phyloP scores from a whole-genome alignment of 2,329 filamentous ascomycete genomes.

The Purpureocillium takamizusanense region DNA sequence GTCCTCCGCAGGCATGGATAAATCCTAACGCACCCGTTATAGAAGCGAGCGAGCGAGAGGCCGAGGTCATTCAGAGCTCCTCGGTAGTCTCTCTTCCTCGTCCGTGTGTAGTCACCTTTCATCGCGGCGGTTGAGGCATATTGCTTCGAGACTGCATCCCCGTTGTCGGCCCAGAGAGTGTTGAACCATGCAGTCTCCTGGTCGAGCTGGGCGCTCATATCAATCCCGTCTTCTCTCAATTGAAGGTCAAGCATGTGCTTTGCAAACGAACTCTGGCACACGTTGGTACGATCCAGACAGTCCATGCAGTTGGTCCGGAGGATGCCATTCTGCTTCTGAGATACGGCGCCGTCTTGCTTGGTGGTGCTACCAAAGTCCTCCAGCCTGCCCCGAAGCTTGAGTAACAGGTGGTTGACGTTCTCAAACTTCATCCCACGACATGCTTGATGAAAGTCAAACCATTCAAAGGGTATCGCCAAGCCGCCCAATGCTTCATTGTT shows the following conservation, averaged over 20 bases:
- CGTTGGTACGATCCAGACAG: slow-evolving; percentile 90
- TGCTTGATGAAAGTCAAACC: slow-evolving; percentile 93
- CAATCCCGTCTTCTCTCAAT: slow-evolving; percentile 65
- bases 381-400: slow-evolving; percentile 58
- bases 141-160: slow-evolving; percentile 89
- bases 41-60: slow-evolving; percentile 71
- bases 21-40: slow-evolving; percentile 45
- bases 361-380: slow-evolving; percentile 65
- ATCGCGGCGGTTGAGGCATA: slow-evolving; percentile 93
- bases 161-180: slow-evolving; percentile 93
- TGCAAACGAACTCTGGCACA: slow-evolving; percentile 86
- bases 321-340: slow-evolving; percentile 57
- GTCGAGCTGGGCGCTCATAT: slow-evolving; percentile 66
- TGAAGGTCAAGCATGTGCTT: slow-evolving; percentile 75
- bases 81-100: slow-evolving; percentile 79
- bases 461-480: slow-evolving; percentile 56
- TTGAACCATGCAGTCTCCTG: slow-evolving; percentile 90
- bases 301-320: slow-evolving; percentile 99
- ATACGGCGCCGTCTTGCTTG: slow-evolving; percentile 32
- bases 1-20: not conserved
- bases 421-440: slow-evolving; percentile 98
- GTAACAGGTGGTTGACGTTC: slow-evolving; percentile 75
- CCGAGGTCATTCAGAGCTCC: slow-evolving; percentile 88
- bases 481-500: slow-evolving; percentile 51
- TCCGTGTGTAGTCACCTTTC: slow-evolving; percentile 94